These are phyloP conservation scores for Backusella tarrabulga DNA, from an alignment of 192 early-diverging fungal species.

Conservation along the genomic window DNA sequence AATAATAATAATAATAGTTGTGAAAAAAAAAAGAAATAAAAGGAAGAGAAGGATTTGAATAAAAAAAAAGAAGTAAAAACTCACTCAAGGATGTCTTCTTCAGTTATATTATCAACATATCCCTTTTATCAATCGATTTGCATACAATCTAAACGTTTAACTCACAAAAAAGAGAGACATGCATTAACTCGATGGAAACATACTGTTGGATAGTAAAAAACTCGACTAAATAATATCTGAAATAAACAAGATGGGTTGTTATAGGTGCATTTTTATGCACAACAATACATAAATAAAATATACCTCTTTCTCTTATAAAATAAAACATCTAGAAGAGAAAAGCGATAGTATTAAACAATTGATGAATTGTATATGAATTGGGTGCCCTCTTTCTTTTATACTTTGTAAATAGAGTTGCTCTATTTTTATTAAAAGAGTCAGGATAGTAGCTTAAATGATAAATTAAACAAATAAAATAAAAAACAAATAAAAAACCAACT, in stretches of 20 bases:
- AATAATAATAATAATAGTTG: neutral
- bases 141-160: neutral
- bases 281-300: neutral
- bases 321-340: neutral
- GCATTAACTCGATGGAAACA: neutral
- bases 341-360: neutral
- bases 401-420: neutral
- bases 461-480: constrained; percentile 2
- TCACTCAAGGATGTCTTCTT: neutral
- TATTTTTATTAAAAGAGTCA: neutral
- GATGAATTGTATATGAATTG: neutral
- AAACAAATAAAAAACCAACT: neutral
- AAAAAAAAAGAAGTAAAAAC: neutral
- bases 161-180: neutral
- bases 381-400: neutral
- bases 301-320: neutral
- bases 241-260: neutral
- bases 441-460: neutral
- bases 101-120: neutral
- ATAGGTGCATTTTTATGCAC: neutral
- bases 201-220: neutral
- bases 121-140: neutral
- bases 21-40: neutral
- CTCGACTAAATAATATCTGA: too few species aligned
- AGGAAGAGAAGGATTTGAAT: neutral